A percentile compares a stretch with the other conserved stretches of the same genome.
phyloP scores from a whole-genome alignment of 768 basidiomycete species.

The Hygrocybe punicea region DNA sequence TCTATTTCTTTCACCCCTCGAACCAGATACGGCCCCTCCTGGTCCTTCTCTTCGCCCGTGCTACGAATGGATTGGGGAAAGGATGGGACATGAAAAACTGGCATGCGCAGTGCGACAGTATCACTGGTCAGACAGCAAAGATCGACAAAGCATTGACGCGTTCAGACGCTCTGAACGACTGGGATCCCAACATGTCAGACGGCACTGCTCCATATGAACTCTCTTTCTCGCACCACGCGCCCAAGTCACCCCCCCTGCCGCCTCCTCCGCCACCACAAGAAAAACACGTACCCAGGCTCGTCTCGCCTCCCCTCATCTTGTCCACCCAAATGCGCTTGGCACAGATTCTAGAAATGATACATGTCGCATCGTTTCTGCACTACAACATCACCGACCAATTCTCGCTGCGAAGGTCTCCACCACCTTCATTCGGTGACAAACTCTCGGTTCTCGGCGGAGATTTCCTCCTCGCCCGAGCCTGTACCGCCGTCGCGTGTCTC shows the following conservation, averaged over 20 bases:
- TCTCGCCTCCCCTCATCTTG: constrained; percentile 49
- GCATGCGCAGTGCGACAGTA: constrained; percentile 57
- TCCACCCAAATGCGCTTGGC: constrained; percentile 91
- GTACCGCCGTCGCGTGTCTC: constrained; percentile 79
- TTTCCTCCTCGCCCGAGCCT: constrained; percentile 89
- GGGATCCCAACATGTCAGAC: constrained; percentile 85
- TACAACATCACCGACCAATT: constrained; percentile 83
- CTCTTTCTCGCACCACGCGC: constrained; percentile 47
- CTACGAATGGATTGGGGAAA: constrained; percentile 84
- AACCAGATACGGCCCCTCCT: constrained; percentile 89
- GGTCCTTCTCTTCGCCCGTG: constrained; percentile 85
- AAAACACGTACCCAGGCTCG: constrained; percentile 18
- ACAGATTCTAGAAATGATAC: constrained; percentile 97
- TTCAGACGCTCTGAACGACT: constrained; percentile 83
- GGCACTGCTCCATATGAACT: constrained; percentile 63
- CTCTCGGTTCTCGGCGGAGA: constrained; percentile 92
- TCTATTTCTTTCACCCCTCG: constrained; percentile 86
- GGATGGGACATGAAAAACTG: constrained; percentile 59
- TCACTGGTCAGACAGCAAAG: constrained; percentile 50
- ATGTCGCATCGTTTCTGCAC: constrained; percentile 90
- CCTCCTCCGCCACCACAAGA: constrained; percentile 23
- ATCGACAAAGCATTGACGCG: constrained; percentile 75
- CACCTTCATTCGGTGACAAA: constrained; percentile 83
- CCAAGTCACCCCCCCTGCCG: constrained; percentile 36
- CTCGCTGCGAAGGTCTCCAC: constrained; percentile 59